phyloP scores from a whole-genome alignment of 2,329 filamentous ascomycete species.

The Fusarium fujikuroi region DNA sequence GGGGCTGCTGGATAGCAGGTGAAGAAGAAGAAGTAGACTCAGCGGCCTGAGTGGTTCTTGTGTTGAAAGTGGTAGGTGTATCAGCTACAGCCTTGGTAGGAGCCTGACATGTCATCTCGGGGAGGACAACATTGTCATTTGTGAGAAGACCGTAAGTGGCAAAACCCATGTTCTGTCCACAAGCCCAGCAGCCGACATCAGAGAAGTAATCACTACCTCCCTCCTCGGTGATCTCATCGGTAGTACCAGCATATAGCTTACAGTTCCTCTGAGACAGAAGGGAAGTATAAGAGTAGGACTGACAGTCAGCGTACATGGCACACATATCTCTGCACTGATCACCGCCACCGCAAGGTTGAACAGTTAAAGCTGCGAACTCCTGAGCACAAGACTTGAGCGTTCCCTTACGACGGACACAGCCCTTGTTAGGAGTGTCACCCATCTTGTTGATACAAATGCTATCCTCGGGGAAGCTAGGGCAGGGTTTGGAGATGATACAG shows the following conservation, averaged over 20 bases:
- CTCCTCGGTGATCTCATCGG: not conserved
- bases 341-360: not conserved
- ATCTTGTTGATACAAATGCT: conserved; percentile 12
- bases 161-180: conserved; percentile 13
- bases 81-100: not conserved
- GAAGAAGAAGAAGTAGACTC: not conserved
- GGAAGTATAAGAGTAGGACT: not conserved
- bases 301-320: conserved; percentile 3
- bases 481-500: conserved; percentile 1
- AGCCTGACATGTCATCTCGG: not conserved
- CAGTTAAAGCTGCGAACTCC: not conserved
- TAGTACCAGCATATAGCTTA: not conserved
- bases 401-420: not conserved
- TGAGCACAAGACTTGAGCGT: conserved; percentile 9
- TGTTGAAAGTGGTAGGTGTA: not conserved
- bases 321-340: conserved; percentile 8
- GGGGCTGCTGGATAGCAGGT: not conserved
- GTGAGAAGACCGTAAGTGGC: not conserved
- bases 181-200: conserved; percentile 8
- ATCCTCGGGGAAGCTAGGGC: not conserved
- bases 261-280: not conserved
- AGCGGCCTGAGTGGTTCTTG: not conserved
- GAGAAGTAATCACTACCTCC: conserved; percentile 1
- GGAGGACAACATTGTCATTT: not conserved
- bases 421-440: not conserved